phyloP scores from a whole-genome alignment of 208 protist species.

The Leishmania arabica region DNA sequence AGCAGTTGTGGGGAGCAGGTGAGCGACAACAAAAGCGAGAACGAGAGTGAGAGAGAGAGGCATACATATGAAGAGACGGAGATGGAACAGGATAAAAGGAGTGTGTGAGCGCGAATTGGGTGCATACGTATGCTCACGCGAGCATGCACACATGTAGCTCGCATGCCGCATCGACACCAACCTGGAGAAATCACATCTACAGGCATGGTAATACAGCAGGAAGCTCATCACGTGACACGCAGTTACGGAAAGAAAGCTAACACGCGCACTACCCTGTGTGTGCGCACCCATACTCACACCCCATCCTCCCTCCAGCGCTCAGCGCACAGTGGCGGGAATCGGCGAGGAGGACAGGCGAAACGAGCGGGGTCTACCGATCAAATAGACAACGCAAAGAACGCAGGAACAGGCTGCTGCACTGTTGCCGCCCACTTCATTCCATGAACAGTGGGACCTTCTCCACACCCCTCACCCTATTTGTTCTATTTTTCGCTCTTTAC shows the following conservation, averaged over 20 bases:
- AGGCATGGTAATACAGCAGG: background rate
- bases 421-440: background rate
- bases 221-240: background rate
- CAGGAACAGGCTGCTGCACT: background rate
- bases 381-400: background rate
- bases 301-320: background rate
- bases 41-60: background rate
- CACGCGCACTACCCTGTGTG: background rate
- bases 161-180: background rate
- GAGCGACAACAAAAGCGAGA: background rate
- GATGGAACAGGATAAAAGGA: conserved; percentile 1
- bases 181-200: background rate
- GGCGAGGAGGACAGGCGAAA: background rate
- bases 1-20: background rate
- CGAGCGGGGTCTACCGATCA: background rate
- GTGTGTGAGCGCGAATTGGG: background rate
- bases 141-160: background rate
- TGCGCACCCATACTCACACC: background rate
- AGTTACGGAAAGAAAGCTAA: background rate
- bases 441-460: background rate
- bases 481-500: background rate
- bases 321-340: background rate
- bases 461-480: background rate
- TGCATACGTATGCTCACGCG: background rate
- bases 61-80: background rate